These are phyloP conservation scores for Penicillium subrubescens DNA, from an alignment of 495 filamentous ascomycete genomes.

Conservation along the genomic window DNA sequence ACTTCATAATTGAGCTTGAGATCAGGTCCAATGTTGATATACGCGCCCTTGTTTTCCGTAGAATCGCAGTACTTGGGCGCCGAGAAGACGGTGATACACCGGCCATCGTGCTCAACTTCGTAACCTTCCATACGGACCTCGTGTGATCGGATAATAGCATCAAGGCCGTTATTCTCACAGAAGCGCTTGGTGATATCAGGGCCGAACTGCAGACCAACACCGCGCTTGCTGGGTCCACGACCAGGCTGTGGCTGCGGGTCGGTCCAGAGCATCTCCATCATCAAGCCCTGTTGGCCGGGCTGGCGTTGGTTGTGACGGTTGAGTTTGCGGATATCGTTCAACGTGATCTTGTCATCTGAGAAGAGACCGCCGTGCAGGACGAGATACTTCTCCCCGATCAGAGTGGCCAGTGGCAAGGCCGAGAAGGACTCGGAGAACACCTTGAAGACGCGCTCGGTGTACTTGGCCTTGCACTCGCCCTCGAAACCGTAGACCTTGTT, in stretches of 20 bases:
- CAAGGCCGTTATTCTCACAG: constrained; percentile 92
- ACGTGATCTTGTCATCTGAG: constrained; percentile 89
- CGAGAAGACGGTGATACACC: constrained; percentile 99
- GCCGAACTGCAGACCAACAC: constrained; percentile 94
- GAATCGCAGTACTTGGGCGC: constrained; percentile 97
- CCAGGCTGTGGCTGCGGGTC: constrained; percentile 87
- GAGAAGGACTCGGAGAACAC: constrained; percentile 99
- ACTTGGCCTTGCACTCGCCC: constrained; percentile 97
- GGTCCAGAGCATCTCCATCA: constrained; percentile 99
- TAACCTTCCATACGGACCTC: constrained; percentile 98
- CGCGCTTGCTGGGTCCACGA: constrained; percentile 92
- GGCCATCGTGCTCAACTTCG: constrained; percentile 94
- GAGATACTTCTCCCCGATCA: constrained; percentile 90
- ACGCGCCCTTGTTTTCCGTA: constrained; percentile 97
- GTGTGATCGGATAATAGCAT: constrained; percentile 94
- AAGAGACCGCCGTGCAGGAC: constrained; percentile 96
- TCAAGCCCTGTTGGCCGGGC: constrained; percentile 91
- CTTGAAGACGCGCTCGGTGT: constrained; percentile 94
- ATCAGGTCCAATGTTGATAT: constrained; percentile 94
- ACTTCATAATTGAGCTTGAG: constrained; percentile 88
- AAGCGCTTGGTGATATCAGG: constrained; percentile 96
- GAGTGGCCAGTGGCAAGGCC: constrained; percentile 85
- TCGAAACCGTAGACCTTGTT: constrained; percentile 98
- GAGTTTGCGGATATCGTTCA: constrained; percentile 92
- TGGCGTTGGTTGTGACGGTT: constrained; percentile 91